Conservation (phyloP, 2,329 filamentous ascomycete species). For the Clarireedia monteithiana region DNA sequence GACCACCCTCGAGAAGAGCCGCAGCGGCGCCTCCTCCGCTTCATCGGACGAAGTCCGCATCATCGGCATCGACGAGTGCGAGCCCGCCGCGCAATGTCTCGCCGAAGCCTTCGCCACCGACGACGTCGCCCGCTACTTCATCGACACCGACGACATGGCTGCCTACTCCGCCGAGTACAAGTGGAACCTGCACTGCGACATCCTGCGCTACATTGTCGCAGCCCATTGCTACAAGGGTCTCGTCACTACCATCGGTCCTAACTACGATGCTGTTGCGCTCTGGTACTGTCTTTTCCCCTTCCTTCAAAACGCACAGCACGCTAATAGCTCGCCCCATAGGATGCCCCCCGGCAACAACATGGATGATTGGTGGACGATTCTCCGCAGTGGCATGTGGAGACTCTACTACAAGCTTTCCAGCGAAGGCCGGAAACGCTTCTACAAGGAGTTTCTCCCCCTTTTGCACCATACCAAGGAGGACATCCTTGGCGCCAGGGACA, state of each 20-base stretch:
- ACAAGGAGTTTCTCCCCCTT: slow-evolving; percentile 66
- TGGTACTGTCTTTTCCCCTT: slow-evolving; percentile 46
- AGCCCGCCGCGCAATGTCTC: slow-evolving; percentile 62
- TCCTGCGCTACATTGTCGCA: slow-evolving; percentile 70
- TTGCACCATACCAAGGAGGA: slow-evolving; percentile 64
- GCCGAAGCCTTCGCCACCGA: slow-evolving; percentile 73
- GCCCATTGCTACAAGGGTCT: slow-evolving; percentile 68
- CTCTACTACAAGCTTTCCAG: slow-evolving; percentile 65
- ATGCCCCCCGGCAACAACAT: slow-evolving; percentile 67
- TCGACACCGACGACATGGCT: slow-evolving; percentile 62
- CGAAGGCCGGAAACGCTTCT: slow-evolving; percentile 69
- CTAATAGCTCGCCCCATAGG: slow-evolving; percentile 37
- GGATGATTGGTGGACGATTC: slow-evolving; percentile 63
- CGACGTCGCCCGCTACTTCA: slow-evolving; percentile 65
- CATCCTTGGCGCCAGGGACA: slow-evolving; percentile 59
- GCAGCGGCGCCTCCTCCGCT: slow-evolving; percentile 20
- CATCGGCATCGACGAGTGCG: slow-evolving; percentile 59
- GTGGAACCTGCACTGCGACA: slow-evolving; percentile 69
- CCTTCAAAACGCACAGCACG: neutral
- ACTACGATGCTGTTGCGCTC: slow-evolving; percentile 71
- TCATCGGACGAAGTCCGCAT: slow-evolving; percentile 51
- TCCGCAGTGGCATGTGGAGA: slow-evolving; percentile 72
- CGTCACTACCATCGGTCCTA: slow-evolving; percentile 64
- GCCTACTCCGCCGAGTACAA: slow-evolving; percentile 56
- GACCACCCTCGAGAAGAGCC: slow-evolving; percentile 25